phyloP scores from a whole-genome alignment of 108 stramenopile species.

The Licmophora abbreviata region DNA sequence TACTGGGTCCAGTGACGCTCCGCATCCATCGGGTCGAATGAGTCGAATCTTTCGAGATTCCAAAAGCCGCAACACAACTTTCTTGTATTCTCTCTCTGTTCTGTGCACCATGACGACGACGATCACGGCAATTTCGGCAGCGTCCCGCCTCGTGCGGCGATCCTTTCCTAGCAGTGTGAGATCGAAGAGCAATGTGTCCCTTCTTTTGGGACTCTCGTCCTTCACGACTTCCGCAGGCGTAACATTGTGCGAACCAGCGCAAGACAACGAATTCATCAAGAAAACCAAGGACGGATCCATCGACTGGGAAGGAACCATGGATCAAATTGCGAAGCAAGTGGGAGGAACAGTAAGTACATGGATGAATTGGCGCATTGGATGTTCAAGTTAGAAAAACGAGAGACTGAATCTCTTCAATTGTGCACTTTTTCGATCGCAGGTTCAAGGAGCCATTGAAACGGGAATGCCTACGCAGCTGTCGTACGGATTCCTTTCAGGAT shows the following conservation, averaged over 20 bases:
- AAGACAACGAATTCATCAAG: neutral
- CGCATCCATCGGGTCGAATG: no score
- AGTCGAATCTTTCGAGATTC: no score
- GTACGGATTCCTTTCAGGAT: constrained; percentile 70
- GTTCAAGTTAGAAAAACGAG: no score
- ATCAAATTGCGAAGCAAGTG: neutral
- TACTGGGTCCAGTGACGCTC: no score
- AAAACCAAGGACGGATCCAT: neutral
- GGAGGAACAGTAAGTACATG: no score
- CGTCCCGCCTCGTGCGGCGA: neutral
- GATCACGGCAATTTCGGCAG: neutral
- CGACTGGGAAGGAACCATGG: neutral
- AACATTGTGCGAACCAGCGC: neutral
- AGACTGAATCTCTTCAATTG: no score
- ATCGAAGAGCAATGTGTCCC: constrained; percentile 1
- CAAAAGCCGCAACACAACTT: no score
- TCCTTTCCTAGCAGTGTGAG: neutral
- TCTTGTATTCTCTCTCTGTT: no score
- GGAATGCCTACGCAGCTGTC: constrained; percentile 47
- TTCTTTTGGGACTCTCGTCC: neutral
- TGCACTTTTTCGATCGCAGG: no score
- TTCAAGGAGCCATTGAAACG: constrained; percentile 29
- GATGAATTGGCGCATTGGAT: no score
- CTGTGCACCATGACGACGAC: neutral
- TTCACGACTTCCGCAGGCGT: neutral